A percentile compares a stretch with the other conserved stretches of the same genome.
phyloP scores from a whole-genome alignment of 306 rosid genomes.

The Trichosanthes cucumerina region DNA sequence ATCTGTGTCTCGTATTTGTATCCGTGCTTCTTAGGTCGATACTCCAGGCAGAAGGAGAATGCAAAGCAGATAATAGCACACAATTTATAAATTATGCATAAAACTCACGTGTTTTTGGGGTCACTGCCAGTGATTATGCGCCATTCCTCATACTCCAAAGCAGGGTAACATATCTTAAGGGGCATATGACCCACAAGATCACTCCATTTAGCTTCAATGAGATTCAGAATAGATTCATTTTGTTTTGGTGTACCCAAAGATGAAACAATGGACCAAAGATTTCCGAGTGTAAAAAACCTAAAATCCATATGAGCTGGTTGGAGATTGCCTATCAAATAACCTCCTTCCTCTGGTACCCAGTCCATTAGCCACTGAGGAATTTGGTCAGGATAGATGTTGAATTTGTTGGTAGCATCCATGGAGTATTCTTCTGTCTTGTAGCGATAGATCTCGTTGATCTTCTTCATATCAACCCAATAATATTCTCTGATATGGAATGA shows the following conservation, averaged over 20 bases:
- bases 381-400: slow-evolving; percentile 96
- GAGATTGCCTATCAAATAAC: slow-evolving; percentile 77
- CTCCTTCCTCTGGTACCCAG: slow-evolving; percentile 94
- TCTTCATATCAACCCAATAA: slow-evolving; percentile 86
- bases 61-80: neutral
- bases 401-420: slow-evolving; percentile 76
- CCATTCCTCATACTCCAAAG: slow-evolving; percentile 89
- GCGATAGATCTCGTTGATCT: slow-evolving; percentile 85
- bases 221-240: slow-evolving; percentile 56
- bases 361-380: slow-evolving; percentile 89
- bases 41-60: slow-evolving; percentile 7
- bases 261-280: slow-evolving; percentile 84
- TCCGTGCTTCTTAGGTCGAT: neutral
- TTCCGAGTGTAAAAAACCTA: slow-evolving; percentile 90
- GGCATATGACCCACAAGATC: slow-evolving; percentile 89
- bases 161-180: slow-evolving; percentile 83
- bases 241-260: slow-evolving; percentile 90
- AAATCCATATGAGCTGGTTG: slow-evolving; percentile 99
- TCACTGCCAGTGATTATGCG: slow-evolving; percentile 87
- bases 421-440: slow-evolving; percentile 96
- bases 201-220: slow-evolving; percentile 80
- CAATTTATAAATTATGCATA: neutral
- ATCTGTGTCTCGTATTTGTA: too few relatives aligned
- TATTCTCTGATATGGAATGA: slow-evolving; percentile 91
- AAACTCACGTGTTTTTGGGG: slow-evolving; percentile 84